These are phyloP conservation scores for Aureobasidium zeae DNA, from an alignment of 2,329 filamentous ascomycete species.

Conservation along the genomic window DNA sequence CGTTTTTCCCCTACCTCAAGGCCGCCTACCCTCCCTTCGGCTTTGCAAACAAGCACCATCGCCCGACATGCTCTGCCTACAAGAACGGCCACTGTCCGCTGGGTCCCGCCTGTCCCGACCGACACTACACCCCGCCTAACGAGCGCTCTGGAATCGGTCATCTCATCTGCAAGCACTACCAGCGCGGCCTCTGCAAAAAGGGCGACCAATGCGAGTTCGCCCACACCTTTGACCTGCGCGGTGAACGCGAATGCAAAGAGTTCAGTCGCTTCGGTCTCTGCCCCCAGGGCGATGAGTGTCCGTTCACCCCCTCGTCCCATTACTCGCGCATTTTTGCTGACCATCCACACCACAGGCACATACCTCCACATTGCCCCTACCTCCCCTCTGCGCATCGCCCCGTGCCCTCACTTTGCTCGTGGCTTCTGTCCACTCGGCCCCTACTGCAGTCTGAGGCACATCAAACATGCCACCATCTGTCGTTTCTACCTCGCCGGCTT, in stretches of 20 bases:
- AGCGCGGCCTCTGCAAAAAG: constrained; percentile 95
- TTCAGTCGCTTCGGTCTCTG: constrained; percentile 91
- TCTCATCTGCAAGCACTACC: constrained; percentile 97
- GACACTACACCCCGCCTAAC: constrained; percentile 53
- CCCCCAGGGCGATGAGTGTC: constrained; percentile 91
- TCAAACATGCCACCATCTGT: constrained; percentile 65
- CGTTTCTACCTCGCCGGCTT: constrained; percentile 86
- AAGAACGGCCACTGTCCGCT: constrained; percentile 77
- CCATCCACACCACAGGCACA: constrained; percentile 19
- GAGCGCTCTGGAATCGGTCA: constrained; percentile 27
- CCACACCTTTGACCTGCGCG: constrained; percentile 95
- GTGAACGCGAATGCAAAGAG: constrained; percentile 98
- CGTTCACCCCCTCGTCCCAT: constrained; percentile 52
- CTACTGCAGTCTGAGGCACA: constrained; percentile 78
- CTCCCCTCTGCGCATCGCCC: constrained; percentile 52
- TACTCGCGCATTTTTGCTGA: constrained; percentile 57
- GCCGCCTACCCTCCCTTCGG: constrained; percentile 25
- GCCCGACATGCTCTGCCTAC: constrained; percentile 76
- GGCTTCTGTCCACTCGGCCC: constrained; percentile 92
- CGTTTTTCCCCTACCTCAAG: constrained; percentile 28
- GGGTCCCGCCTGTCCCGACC: constrained; percentile 75
- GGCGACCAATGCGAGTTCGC: constrained; percentile 94
- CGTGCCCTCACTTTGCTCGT: constrained; percentile 75
- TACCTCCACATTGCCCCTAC: constrained; percentile 51
- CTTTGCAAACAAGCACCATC: constrained; percentile 28